Evolutionary conservation across 768 basidiomycete genomes (phyloP), one percentile per base, ranked within the genome.

Genomic region (Lactifluus pinguis): DNA sequence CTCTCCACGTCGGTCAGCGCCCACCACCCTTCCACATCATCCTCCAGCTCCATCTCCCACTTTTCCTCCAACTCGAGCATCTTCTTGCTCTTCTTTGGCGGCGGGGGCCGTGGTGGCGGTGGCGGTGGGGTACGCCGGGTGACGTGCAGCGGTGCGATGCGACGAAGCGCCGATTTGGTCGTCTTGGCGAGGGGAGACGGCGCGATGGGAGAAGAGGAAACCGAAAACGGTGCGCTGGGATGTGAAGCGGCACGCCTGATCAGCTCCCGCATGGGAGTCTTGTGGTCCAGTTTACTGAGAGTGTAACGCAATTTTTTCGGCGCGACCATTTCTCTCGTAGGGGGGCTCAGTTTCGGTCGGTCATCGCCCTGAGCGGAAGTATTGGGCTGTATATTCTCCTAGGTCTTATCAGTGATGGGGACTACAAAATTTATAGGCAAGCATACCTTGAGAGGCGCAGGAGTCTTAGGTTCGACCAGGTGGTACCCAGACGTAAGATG

Each of bases 31-130:
- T 87, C 87, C 3, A 87, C 75, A 47, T 76, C 83, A 63, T 91
- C 89, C 29, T 86, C 76, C 59, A 91, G 72, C 72, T 92, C 88
- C 70, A 87, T 82, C 69, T 90, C 88, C 80, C 89, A 89, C 67
- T 79, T 80, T 70, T 91, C 89, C 72, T 91, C 89, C 68, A 80
- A 72, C 67, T 84, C 81, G 25, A 87, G 72, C 72, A 88, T 82
- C 70, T 90, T 91, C 76, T 89, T 89, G 54, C 82, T 84, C 76
- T 91, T 91, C 73, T 84, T 87, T 63, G 79, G 81, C 49, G 84
- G 83, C 5, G 87, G 86, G 0, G 83, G 83, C 4, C 83, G 81
- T 0, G 89, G 89, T 2, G 76, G 78, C 0, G 86, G 85, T 0
- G 86, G 88, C 0, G 89, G 88, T 0, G 89, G 89, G 1, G 86